Evolutionary conservation across 768 basidiomycete genomes (phyloP), one percentile per base, ranked within the genome.

Genomic region (Trametes cinnabarina): DNA sequence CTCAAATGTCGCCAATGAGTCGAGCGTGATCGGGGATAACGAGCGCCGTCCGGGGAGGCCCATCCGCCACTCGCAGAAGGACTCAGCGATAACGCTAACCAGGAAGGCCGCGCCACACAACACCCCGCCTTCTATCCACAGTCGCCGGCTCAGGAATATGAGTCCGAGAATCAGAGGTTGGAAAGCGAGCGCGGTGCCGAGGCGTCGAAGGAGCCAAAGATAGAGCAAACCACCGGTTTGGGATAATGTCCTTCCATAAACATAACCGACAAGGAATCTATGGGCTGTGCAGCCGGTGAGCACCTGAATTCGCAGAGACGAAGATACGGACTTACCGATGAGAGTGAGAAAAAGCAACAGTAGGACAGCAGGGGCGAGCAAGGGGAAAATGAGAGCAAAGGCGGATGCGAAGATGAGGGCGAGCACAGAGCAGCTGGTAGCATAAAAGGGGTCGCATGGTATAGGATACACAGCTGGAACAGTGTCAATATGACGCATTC

Each of bases 121-220:
- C 11, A 88, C 72, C 17, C 83, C 82, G 14, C 86, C 90, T 67
- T 90, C 84, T 39, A 83, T 80, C 88, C 88, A 92, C 50, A 90
- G 77, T 30, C 73, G 66, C 50, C 87, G 74, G 49, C 81, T 84
- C 51, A 92, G 73, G 65, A 90, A 75, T 26, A 92, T 83, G 47
- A 92, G 77, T 2, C 91, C 90, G 17, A 92, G 74, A 35, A 92
- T 74, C 46, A 88, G 77, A 23, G 91, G 90, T 65, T 92, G 90
- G 61, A 91, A 74, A 0, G 83, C 82, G 10, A 90, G 69, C 9
- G 88, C 72, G n/a, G 85, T 85, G 40, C 82, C 89, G 47, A 92
- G 80, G 48, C 88, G 81, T 51, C 84, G 83, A 39, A 92, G 69
- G 3, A 91, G 74, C 88, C 90, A 92, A 26, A 92, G 79, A 61